Conservation (phyloP, 768 basidiomycete genomes). For the Phylloporus rhodoxanthus region DNA sequence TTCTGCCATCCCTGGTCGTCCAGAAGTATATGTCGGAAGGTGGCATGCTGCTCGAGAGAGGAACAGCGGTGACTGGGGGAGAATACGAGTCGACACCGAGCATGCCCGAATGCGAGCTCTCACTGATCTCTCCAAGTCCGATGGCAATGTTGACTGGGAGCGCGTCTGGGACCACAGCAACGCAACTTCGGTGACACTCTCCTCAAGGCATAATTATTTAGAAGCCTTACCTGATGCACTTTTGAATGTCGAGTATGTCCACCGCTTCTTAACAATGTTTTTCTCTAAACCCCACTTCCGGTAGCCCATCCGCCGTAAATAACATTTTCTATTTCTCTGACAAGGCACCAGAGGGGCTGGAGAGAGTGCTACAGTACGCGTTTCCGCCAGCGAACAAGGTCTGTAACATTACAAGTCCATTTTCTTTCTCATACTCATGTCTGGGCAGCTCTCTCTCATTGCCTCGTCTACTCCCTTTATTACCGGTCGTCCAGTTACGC, state of each 20-base stretch:
- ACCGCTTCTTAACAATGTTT: not conserved
- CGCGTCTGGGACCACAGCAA: constrained; percentile 41
- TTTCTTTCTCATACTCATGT: not conserved
- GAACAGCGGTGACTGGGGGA: not conserved
- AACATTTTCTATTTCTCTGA: constrained; percentile 54
- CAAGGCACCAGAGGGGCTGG: constrained; percentile 50
- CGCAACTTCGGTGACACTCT: not conserved
- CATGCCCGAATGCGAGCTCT: constrained; percentile 2
- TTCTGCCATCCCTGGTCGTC: constrained; percentile 56
- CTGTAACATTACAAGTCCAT: constrained; percentile 12
- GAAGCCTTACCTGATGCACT: constrained; percentile 37
- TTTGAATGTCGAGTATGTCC: constrained; percentile 25
- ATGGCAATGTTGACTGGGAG: constrained; percentile 41
- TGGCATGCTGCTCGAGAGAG: constrained; percentile 54
- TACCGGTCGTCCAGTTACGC: constrained; percentile 67
- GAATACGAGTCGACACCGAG: not conserved
- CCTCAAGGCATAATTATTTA: not conserved
- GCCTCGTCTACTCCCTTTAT: constrained; percentile 75
- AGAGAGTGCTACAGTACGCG: constrained; percentile 33
- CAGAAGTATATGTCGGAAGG: constrained; percentile 61
- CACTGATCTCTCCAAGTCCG: not conserved
- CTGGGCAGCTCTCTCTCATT: constrained; percentile 53
- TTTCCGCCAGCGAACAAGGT: constrained; percentile 50
- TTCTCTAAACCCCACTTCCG: not conserved
- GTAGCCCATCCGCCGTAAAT: constrained; percentile 16